phyloP scores from a whole-genome alignment of 805 yeast species.

The Myxozyma mucilagina region DNA sequence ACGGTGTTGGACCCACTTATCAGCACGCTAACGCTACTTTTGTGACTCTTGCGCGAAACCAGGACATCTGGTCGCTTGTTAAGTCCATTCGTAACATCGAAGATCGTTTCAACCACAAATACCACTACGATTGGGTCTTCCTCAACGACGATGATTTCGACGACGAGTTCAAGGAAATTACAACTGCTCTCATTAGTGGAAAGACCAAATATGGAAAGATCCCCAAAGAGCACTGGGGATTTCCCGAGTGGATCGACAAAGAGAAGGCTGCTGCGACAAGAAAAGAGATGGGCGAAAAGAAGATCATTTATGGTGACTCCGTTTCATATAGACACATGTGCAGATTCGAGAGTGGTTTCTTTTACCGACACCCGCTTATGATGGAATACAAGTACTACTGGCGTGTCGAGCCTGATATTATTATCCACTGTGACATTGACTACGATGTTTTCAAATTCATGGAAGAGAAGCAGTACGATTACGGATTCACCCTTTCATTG shows the following conservation, averaged over 20 bases:
- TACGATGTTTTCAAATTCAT: constrained; percentile 79
- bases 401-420: constrained; percentile 87
- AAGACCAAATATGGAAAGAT: constrained; percentile 68
- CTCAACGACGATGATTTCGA: constrained; percentile 76
- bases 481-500: constrained; percentile 74
- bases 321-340: constrained; percentile 88
- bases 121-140: constrained; percentile 89
- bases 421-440: constrained; percentile 71
- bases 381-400: constrained; percentile 80
- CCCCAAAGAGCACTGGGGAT: constrained; percentile 81
- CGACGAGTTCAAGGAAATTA: constrained; percentile 63
- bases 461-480: constrained; percentile 70
- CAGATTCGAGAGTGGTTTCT: constrained; percentile 81
- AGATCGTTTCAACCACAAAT: constrained; percentile 74
- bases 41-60: constrained; percentile 69
- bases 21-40: constrained; percentile 57
- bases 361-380: constrained; percentile 69
- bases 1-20: constrained; percentile 17
- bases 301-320: constrained; percentile 72
- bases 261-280: constrained; percentile 66
- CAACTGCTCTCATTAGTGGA: constrained; percentile 62
- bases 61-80: constrained; percentile 57
- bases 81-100: constrained; percentile 69
- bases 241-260: constrained; percentile 77
- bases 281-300: constrained; percentile 52